A percentile compares a stretch with the other conserved stretches of the same genome.
These are phyloP conservation scores for Candida saitoana DNA, from an alignment of 805 yeast genomes.

Conservation along the genomic window DNA sequence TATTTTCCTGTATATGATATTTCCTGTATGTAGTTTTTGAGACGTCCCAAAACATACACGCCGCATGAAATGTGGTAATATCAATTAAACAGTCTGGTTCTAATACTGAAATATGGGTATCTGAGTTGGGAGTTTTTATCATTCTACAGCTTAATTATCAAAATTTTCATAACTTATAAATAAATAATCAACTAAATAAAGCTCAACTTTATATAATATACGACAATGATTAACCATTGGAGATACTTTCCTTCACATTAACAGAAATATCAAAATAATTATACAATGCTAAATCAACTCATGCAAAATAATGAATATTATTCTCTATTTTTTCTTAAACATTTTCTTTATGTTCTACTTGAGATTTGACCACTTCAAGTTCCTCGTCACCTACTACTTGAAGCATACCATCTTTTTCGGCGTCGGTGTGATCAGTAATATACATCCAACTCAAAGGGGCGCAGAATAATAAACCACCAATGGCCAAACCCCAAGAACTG, in stretches of 20 bases:
- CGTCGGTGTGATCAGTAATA: constrained; percentile 42
- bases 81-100: no score
- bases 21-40: no score
- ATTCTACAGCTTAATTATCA: no score
- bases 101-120: no score
- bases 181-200: not conserved
- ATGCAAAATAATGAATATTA: no score
- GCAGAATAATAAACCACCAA: constrained; percentile 46
- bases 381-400: constrained; percentile 21
- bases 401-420: constrained; percentile 27
- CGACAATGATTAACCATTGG: no score
- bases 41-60: no score
- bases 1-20: not conserved
- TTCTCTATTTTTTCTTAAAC: no score
- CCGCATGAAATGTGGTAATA: not conserved
- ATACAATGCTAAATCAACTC: not conserved
- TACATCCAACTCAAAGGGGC: constrained; percentile 42
- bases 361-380: constrained; percentile 22
- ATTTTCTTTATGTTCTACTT: constrained; percentile 10
- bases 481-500: constrained; percentile 49
- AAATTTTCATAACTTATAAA: no score
- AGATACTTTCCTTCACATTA: no score
- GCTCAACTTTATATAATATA: not conserved
- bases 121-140: no score
- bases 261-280: no score